These are phyloP conservation scores for Pouteria glomerata DNA, from an alignment of 148 eudicot genomes.

Conservation along the genomic window DNA sequence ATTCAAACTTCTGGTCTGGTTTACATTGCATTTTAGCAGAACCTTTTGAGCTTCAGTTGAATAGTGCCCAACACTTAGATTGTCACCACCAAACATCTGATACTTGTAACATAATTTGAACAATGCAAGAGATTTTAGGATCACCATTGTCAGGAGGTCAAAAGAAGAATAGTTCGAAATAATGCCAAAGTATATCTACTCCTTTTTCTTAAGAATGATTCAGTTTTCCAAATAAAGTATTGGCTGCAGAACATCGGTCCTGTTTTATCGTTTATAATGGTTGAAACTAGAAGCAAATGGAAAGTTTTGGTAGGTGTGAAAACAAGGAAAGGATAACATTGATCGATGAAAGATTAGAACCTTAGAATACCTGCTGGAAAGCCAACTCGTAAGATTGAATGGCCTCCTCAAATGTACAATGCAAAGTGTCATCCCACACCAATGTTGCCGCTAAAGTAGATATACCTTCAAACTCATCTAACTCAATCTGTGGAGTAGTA, in stretches of 20 bases:
- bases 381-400: conserved; percentile 46
- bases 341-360: conserved; percentile 14
- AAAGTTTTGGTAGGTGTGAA: no score
- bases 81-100: no score
- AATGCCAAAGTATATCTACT: background rate
- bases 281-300: background rate
- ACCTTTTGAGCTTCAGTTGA: no score
- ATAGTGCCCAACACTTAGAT: no score
- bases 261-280: background rate
- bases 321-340: conserved; percentile 2
- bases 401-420: conserved; percentile 55
- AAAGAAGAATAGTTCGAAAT: background rate
- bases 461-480: conserved; percentile 65
- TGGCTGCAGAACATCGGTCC: background rate
- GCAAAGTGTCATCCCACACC: conserved; percentile 64
- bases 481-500: conserved; percentile 62
- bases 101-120: no score
- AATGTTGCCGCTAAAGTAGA: conserved; percentile 64
- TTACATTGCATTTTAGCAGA: background rate
- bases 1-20: background rate
- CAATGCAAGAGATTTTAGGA: background rate
- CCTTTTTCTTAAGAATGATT: background rate
- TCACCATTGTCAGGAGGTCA: background rate
- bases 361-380: conserved; percentile 49
- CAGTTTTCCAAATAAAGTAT: background rate